Percentiles rank a stretch among this genome's conserved stretches.
phyloP scores from a whole-genome alignment of 1,284 basidiomycete species.

The Austroboletus rostrupii region DNA sequence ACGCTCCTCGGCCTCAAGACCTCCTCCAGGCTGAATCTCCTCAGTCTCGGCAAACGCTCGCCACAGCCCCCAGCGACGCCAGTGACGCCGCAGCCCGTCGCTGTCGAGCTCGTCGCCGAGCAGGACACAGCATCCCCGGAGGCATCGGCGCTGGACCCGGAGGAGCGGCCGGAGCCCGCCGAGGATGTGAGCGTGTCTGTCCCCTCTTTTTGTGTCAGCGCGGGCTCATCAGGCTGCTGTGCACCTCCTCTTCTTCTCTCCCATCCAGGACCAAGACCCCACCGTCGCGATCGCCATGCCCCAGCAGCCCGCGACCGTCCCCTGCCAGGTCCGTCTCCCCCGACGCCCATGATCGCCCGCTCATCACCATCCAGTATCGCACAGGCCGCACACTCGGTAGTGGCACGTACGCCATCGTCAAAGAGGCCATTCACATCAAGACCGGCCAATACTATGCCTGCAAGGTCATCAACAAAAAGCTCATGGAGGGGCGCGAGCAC shows the following conservation, averaged over 20 bases:
- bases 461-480: slow-evolving; percentile 95
- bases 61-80: slow-evolving; percentile 30
- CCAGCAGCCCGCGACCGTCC: slow-evolving; percentile 45
- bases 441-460: slow-evolving; percentile 87
- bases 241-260: neutral
- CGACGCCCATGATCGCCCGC: too few relatives aligned
- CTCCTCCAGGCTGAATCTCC: slow-evolving; percentile 26
- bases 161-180: slow-evolving; percentile 28
- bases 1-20: slow-evolving; percentile 24
- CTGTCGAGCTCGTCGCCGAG: slow-evolving; percentile 10
- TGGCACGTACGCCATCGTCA: slow-evolving; percentile 89
- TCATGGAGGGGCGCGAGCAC: slow-evolving; percentile 91
- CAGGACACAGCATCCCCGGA: slow-evolving; percentile 24
- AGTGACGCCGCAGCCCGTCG: slow-evolving; percentile 14
- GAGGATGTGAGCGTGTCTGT: slow-evolving; percentile 8
- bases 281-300: slow-evolving; percentile 20
- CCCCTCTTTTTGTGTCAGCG: neutral
- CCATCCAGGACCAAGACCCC: slow-evolving; percentile 13
- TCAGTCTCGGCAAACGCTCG: slow-evolving; percentile 26
- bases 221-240: slow-evolving; percentile 8
- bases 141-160: slow-evolving; percentile 15
- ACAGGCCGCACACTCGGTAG: slow-evolving; percentile 91
- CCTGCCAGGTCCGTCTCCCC: slow-evolving; percentile 47
- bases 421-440: slow-evolving; percentile 95
- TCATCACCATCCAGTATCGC: slow-evolving; percentile 60